A percentile compares a stretch with the other conserved stretches of the same genome.
phyloP scores from a whole-genome alignment of 1,284 basidiomycete species.

The Pseudomicrostroma phylloplanum region DNA sequence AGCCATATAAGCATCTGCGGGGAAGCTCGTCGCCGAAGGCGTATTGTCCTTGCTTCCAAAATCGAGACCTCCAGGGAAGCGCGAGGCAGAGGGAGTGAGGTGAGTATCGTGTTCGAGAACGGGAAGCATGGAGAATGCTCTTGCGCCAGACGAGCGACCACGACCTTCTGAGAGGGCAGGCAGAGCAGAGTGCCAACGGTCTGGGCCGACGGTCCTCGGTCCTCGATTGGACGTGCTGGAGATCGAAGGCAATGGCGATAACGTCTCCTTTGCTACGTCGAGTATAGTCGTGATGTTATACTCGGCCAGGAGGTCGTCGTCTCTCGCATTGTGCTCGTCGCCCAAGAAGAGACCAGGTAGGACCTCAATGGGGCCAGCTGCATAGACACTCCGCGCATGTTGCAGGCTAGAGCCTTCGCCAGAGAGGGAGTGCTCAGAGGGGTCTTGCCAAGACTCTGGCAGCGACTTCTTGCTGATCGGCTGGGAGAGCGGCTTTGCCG shows the following conservation, averaged over 20 bases:
- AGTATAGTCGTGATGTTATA: slow-evolving; percentile 73
- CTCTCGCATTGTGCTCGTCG: slow-evolving; percentile 82
- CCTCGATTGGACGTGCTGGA: no score
- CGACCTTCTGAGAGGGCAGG: no score
- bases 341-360: slow-evolving; percentile 86
- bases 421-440: slow-evolving; percentile 41
- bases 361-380: slow-evolving; percentile 77
- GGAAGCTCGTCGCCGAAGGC: slow-evolving; percentile 9
- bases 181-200: no score
- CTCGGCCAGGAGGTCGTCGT: slow-evolving; percentile 66
- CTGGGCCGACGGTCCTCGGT: no score
- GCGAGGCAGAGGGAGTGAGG: background rate
- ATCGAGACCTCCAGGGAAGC: background rate
- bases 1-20: background rate
- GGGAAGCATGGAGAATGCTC: background rate
- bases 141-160: no score
- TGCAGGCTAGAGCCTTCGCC: slow-evolving; percentile 42
- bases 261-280: slow-evolving; percentile 75
- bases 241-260: slow-evolving; percentile 20
- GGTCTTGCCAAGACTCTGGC: slow-evolving; percentile 38
- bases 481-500: background rate
- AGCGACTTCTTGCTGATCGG: slow-evolving; percentile 12
- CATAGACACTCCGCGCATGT: slow-evolving; percentile 57
- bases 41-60: slow-evolving; percentile 14
- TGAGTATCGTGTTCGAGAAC: background rate